Conservation (phyloP, 305 asterid species). For the Solanum aculeatissimum region DNA sequence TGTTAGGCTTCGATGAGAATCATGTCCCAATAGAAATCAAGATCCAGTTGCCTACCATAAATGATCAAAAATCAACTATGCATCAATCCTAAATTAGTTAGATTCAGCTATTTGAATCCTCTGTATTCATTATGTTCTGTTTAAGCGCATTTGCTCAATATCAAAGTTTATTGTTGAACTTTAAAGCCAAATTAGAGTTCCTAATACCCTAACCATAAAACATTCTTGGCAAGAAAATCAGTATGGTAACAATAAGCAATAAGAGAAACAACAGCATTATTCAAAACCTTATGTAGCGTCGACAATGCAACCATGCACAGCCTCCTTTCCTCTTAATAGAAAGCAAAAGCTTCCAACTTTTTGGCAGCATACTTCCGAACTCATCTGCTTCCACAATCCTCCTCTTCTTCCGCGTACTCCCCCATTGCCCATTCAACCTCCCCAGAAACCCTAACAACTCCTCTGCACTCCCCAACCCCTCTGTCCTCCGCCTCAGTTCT, state of each 20-base stretch:
- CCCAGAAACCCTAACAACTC: constrained; percentile 42
- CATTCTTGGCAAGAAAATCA: background rate
- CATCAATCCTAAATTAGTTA: background rate
- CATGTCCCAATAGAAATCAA: background rate
- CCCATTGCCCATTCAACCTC: constrained; percentile 68
- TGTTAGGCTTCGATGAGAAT: background rate
- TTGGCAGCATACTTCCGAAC: constrained; percentile 58
- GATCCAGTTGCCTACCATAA: background rate
- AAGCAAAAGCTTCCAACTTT: constrained; percentile 69
- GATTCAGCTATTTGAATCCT: background rate
- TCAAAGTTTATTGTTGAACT: background rate
- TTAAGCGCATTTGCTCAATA: background rate
- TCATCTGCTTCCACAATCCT: constrained; percentile 62
- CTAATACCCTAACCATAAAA: background rate
- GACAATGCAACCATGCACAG: constrained; percentile 46
- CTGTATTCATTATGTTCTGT: background rate
- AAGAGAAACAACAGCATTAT: background rate
- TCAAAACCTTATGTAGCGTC: constrained; percentile 72
- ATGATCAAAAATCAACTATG: background rate
- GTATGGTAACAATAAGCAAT: background rate
- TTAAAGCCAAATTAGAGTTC: background rate
- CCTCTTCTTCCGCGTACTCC: constrained; percentile 70
- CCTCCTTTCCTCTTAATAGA: constrained; percentile 58
- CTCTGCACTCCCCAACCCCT: constrained; percentile 40
- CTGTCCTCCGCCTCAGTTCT: constrained; percentile 43